Evolutionary conservation across 1,284 basidiomycete genomes (phyloP).

Genomic region (Naganishia sp.): DNA sequence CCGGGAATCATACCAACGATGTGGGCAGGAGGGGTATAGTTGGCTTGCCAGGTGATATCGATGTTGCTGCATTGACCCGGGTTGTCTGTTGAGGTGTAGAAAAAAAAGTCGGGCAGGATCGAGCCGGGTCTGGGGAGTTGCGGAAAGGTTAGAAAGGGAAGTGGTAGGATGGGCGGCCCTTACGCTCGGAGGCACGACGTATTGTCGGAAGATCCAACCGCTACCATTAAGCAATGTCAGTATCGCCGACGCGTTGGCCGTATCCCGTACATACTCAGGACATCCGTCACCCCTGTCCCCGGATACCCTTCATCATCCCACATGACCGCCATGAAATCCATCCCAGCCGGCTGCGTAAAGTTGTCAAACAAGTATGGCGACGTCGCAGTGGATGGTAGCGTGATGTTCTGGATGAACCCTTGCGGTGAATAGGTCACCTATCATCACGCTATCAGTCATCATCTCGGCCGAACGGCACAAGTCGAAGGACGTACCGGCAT

Average conservation of each 20-base stretch:
- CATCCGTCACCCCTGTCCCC: conserved; percentile 28
- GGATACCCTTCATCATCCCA: conserved; percentile 29
- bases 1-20: conserved; percentile 34
- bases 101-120: conserved; percentile 33
- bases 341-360: conserved; percentile 31
- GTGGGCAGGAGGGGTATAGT: conserved; percentile 29
- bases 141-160: not conserved
- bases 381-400: conserved; percentile 23
- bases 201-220: conserved; percentile 27
- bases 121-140: conserved; percentile 9
- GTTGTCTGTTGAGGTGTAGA: conserved; percentile 29
- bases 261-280: conserved; percentile 25
- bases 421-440: conserved; percentile 8
- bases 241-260: not conserved
- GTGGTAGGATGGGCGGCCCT: not conserved
- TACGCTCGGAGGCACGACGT: conserved; percentile 26
- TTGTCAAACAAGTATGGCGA: conserved; percentile 30
- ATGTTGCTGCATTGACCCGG: conserved; percentile 30
- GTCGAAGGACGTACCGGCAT: conserved; percentile 16
- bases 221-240: not conserved
- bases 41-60: conserved; percentile 29
- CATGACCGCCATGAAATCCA: conserved; percentile 32
- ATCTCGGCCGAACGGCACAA: not conserved
- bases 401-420: conserved; percentile 29
- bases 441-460: not conserved